Percentiles rank a stretch among this genome's conserved stretches.
phyloP scores from a whole-genome alignment of 148 eudicot genomes.

The Salicornia ramosissima region DNA sequence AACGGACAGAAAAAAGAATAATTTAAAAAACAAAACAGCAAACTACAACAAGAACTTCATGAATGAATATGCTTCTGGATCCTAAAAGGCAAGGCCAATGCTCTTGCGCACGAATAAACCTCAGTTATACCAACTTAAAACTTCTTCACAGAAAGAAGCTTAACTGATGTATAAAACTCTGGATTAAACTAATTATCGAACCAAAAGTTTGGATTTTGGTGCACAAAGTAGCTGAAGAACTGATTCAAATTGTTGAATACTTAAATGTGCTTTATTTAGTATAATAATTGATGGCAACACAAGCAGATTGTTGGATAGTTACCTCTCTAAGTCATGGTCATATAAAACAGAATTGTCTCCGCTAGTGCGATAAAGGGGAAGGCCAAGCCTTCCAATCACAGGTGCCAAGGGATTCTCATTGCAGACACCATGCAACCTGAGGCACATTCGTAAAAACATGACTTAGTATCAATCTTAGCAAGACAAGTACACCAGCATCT shows the following conservation, averaged over 20 bases:
- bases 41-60: no score
- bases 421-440: conserved; percentile 97
- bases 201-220: not conserved
- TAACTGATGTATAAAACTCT: no score
- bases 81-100: no score
- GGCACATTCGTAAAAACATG: conserved; percentile 14
- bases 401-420: conserved; percentile 96
- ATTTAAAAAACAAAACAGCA: no score
- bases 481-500: not conserved
- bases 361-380: conserved; percentile 94
- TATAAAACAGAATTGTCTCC: conserved; percentile 95
- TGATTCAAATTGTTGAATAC: not conserved
- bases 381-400: conserved; percentile 86
- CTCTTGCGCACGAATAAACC: no score
- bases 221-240: no score
- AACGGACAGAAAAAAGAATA: not conserved
- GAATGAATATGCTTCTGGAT: no score
- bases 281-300: not conserved
- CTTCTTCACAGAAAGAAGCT: no score
- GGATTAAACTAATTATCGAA: not conserved
- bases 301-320: conserved; percentile 5
- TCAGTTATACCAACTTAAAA: no score
- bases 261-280: not conserved
- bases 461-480: not conserved
- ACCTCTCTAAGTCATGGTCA: conserved; percentile 99